Conservation (phyloP, 371 early-diverging fungal genomes). For the Zancudomyces culisetae region DNA sequence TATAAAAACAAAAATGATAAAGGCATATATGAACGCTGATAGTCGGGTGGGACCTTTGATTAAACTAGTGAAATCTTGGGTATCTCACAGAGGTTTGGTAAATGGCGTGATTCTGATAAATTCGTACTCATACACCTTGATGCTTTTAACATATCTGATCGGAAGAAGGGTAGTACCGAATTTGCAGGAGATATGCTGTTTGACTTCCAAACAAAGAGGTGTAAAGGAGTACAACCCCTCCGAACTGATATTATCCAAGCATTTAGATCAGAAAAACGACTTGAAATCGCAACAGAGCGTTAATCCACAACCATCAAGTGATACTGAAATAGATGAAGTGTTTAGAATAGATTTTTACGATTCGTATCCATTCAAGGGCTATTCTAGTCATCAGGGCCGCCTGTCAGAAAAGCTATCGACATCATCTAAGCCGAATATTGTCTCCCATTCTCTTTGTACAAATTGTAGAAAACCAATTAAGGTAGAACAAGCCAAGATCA, state of each 20-base stretch:
- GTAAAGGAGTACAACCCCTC: not conserved
- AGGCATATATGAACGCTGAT: conserved; percentile 2
- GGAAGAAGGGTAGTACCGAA: conserved; percentile 2
- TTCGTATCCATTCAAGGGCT: not conserved
- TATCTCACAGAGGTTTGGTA: not conserved
- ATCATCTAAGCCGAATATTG: not conserved
- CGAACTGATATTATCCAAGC: not conserved
- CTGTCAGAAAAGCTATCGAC: not conserved
- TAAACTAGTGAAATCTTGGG: not conserved
- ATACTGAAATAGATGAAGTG: not conserved
- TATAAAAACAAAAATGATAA: not conserved
- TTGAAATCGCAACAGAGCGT: not conserved
- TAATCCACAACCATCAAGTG: not conserved
- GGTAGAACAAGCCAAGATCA: not conserved
- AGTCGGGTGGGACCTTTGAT: conserved; percentile 1
- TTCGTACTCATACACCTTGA: not conserved
- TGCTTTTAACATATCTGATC: conserved; percentile 3
- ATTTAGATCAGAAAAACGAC: not conserved
- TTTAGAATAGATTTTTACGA: not conserved
- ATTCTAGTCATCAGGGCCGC: not conserved
- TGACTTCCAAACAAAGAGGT: not conserved
- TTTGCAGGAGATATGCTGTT: conserved; percentile 1
- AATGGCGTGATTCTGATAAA: not conserved
- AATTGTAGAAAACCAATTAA: not conserved
- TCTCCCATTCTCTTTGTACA: not conserved